phyloP scores from a whole-genome alignment of 2,329 filamentous ascomycete species.

The Cadophora sp. region DNA sequence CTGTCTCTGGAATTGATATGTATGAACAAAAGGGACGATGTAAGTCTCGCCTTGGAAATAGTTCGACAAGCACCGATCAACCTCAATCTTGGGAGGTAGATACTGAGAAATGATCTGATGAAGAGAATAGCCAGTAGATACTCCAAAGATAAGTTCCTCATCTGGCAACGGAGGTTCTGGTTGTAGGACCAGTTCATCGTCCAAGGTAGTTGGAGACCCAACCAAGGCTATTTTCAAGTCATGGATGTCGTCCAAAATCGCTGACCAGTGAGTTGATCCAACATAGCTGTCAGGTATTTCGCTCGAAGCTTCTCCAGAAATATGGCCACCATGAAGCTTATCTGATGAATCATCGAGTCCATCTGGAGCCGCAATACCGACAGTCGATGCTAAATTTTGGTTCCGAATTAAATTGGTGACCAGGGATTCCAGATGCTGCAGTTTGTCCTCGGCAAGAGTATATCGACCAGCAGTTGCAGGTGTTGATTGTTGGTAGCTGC shows the following conservation, averaged over 20 bases:
- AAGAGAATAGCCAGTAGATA: constrained; percentile 22
- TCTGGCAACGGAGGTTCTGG: background rate
- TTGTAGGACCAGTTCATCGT: background rate
- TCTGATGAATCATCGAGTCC: background rate
- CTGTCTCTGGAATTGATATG: constrained; percentile 35
- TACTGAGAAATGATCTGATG: constrained; percentile 30
- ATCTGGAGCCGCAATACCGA: background rate
- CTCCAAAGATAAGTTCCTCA: constrained; percentile 32
- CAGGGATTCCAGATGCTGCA: constrained; percentile 30
- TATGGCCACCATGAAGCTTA: background rate
- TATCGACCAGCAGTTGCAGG: background rate
- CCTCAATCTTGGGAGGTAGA: constrained; percentile 33
- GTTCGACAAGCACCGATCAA: constrained; percentile 34
- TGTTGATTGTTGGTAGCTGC: constrained; percentile 25
- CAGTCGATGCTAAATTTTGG: background rate
- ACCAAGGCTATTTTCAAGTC: constrained; percentile 29
- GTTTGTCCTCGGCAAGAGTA: constrained; percentile 27
- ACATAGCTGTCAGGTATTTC: constrained; percentile 17
- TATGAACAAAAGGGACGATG: constrained; percentile 36
- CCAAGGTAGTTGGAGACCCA: constrained; percentile 1
- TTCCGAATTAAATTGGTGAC: constrained; percentile 31
- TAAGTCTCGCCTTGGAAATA: constrained; percentile 34
- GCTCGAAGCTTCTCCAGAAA: background rate
- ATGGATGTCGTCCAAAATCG: constrained; percentile 38
- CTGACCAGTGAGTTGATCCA: constrained; percentile 38